phyloP scores from a whole-genome alignment of 345 rosid species.

The Dovyalis caffra region DNA sequence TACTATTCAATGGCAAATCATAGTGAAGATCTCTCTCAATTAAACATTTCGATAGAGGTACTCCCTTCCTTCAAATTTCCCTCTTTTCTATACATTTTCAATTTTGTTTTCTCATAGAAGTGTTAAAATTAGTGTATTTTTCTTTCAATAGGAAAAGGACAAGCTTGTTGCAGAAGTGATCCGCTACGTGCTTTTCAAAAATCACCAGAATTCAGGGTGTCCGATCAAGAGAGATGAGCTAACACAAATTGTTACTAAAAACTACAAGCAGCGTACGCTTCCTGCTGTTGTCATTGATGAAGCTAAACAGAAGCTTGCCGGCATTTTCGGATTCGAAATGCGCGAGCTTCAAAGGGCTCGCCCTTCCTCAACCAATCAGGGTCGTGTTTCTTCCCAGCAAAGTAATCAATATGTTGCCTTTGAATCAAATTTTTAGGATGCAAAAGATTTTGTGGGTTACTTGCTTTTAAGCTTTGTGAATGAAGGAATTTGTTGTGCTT shows the following conservation, averaged over 20 bases:
- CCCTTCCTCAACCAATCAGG: slow-evolving; percentile 46
- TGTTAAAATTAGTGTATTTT: background rate
- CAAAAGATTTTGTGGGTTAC: background rate
- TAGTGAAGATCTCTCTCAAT: slow-evolving; percentile 49
- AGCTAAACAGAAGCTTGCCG: slow-evolving; percentile 62
- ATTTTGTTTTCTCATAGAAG: too few species aligned
- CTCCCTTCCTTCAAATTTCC: background rate
- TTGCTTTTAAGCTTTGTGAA: too few species aligned
- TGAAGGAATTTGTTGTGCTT: too few species aligned
- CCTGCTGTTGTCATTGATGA: slow-evolving; percentile 66
- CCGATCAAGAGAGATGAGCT: slow-evolving; percentile 89
- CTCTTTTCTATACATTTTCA: background rate
- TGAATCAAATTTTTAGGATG: background rate
- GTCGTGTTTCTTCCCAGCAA: slow-evolving; percentile 52
- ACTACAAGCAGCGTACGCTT: slow-evolving; percentile 60
- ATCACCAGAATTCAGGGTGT: slow-evolving; percentile 74
- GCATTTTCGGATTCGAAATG: slow-evolving; percentile 69
- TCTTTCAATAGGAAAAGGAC: slow-evolving; percentile 60
- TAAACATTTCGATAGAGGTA: slow-evolving; percentile 73
- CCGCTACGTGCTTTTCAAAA: slow-evolving; percentile 72
- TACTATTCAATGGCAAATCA: slow-evolving; percentile 36
- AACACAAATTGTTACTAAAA: slow-evolving; percentile 75
- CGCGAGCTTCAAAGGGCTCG: slow-evolving; percentile 77
- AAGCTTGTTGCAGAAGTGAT: slow-evolving; percentile 89
- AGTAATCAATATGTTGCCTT: slow-evolving; percentile 27